Conservation (phyloP, 371 early-diverging fungal species). For the Conidiobolus incongruus region DNA sequence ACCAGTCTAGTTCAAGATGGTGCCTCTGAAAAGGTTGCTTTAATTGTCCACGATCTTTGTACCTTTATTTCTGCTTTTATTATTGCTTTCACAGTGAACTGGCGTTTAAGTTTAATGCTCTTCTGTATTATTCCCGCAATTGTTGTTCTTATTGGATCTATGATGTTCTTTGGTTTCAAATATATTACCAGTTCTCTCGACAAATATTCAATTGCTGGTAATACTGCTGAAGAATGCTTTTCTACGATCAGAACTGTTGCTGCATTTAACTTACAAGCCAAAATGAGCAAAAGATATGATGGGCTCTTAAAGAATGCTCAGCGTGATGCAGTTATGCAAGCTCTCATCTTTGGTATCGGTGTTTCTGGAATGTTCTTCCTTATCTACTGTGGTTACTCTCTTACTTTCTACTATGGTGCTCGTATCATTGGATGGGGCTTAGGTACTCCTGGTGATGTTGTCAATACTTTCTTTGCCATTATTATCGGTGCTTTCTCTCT, state of each 20-base stretch:
- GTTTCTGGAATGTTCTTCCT: too few species aligned
- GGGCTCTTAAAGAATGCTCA: conserved; percentile 24
- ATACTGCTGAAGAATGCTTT: conserved; percentile 66
- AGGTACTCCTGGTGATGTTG: too few species aligned
- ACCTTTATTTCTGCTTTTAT: conserved; percentile 61
- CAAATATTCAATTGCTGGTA: conserved; percentile 38
- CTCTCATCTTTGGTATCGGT: conserved; percentile 16
- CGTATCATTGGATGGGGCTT: too few species aligned
- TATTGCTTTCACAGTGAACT: conserved; percentile 65
- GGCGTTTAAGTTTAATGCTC: conserved; percentile 70
- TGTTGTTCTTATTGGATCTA: conserved; percentile 20
- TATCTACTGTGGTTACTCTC: too few species aligned
- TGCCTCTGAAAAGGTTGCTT: conserved; percentile 62
- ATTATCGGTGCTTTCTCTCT: too few species aligned
- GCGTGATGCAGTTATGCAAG: conserved; percentile 25
- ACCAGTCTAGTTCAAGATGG: conserved; percentile 66
- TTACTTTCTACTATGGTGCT: too few species aligned
- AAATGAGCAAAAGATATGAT: conserved; percentile 34
- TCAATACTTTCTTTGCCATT: too few species aligned
- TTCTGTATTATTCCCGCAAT: conserved; percentile 7
- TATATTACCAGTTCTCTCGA: conserved; percentile 14
- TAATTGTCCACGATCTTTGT: conserved; percentile 34
- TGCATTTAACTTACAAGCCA: conserved; percentile 55
- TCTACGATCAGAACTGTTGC: conserved; percentile 68
- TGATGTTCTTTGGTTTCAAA: conserved; percentile 41